Evolutionary conservation across 2,329 filamentous ascomycete species (phyloP).

Genomic region (Talaromyces marneffei): DNA sequence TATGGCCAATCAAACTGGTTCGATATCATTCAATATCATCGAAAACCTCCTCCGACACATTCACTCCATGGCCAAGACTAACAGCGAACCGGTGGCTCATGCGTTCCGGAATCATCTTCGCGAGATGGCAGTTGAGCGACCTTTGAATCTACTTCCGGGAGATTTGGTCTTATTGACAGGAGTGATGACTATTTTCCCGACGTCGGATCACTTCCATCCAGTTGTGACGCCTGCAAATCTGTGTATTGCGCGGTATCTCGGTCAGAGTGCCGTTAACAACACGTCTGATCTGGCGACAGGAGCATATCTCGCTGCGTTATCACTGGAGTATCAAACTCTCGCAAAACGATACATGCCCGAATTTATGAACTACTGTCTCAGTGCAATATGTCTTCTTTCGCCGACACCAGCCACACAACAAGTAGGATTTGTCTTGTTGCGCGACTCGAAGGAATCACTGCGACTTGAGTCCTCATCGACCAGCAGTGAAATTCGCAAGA

Average conservation of each 20-base stretch:
- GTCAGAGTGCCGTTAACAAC: slow-evolving; percentile 63
- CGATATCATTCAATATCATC: slow-evolving; percentile 59
- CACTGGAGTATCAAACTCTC: slow-evolving; percentile 73
- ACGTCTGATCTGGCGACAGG: slow-evolving; percentile 66
- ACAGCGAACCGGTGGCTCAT: slow-evolving; percentile 68
- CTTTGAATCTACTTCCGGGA: slow-evolving; percentile 53
- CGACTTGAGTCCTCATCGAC: slow-evolving; percentile 41
- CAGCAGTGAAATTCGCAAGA: slow-evolving; percentile 40
- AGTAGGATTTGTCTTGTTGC: slow-evolving; percentile 57
- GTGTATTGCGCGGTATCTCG: slow-evolving; percentile 75
- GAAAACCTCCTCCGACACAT: slow-evolving; percentile 83
- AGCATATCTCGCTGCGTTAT: slow-evolving; percentile 70
- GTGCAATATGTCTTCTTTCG: slow-evolving; percentile 64
- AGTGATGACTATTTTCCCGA: slow-evolving; percentile 79
- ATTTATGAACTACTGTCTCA: slow-evolving; percentile 71
- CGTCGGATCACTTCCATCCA: slow-evolving; percentile 94
- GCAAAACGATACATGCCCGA: slow-evolving; percentile 89
- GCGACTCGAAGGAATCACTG: slow-evolving; percentile 49
- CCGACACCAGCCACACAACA: slow-evolving; percentile 46
- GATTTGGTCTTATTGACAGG: slow-evolving; percentile 81
- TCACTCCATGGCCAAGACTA: slow-evolving; percentile 85
- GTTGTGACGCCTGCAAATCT: slow-evolving; percentile 87
- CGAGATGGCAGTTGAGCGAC: slow-evolving; percentile 46
- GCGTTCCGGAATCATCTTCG: slow-evolving; percentile 71
- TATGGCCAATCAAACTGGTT: slow-evolving; percentile 46